Conservation (phyloP, 495 filamentous ascomycete species). For the Podospora pseudocomata region DNA sequence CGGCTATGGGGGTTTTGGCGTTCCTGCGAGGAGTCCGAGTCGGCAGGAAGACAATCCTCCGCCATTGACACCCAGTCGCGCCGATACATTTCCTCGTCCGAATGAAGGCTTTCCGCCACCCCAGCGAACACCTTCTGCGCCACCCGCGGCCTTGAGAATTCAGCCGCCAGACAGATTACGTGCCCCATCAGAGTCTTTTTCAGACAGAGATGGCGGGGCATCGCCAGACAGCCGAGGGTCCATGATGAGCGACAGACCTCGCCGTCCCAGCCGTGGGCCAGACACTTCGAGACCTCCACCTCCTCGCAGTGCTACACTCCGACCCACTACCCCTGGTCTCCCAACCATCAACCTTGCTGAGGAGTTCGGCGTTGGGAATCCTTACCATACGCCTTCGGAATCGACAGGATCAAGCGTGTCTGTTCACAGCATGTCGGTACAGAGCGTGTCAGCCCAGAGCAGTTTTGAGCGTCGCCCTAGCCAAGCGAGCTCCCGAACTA, state of each 20-base stretch:
- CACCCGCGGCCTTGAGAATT: slow-evolving; percentile 23
- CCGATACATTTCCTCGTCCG: slow-evolving; percentile 54
- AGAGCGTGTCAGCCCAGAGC: slow-evolving; percentile 50
- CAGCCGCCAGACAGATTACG: slow-evolving; percentile 35
- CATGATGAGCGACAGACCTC: slow-evolving; percentile 28
- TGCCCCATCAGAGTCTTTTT: slow-evolving; percentile 29
- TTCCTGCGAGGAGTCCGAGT: slow-evolving; percentile 32
- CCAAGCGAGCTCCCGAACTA: slow-evolving; percentile 71
- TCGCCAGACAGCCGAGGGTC: slow-evolving; percentile 18
- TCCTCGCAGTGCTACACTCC: slow-evolving; percentile 44
- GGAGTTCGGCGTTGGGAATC: slow-evolving; percentile 51
- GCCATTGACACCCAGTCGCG: slow-evolving; percentile 40
- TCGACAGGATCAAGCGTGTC: slow-evolving; percentile 64
- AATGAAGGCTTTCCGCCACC: slow-evolving; percentile 36
- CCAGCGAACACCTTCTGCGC: slow-evolving; percentile 47
- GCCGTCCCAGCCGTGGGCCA: slow-evolving; percentile 47
- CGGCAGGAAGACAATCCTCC: slow-evolving; percentile 35
- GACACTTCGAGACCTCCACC: slow-evolving; percentile 48
- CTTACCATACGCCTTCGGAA: slow-evolving; percentile 60
- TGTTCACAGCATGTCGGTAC: background rate
- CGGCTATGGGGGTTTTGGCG: slow-evolving; percentile 50
- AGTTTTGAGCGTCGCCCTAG: slow-evolving; percentile 47
- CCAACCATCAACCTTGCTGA: slow-evolving; percentile 49
- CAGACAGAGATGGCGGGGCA: slow-evolving; percentile 7
- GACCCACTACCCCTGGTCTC: slow-evolving; percentile 30